Conservation (phyloP, 257 asterid species). For the Capsicum chinense region DNA sequence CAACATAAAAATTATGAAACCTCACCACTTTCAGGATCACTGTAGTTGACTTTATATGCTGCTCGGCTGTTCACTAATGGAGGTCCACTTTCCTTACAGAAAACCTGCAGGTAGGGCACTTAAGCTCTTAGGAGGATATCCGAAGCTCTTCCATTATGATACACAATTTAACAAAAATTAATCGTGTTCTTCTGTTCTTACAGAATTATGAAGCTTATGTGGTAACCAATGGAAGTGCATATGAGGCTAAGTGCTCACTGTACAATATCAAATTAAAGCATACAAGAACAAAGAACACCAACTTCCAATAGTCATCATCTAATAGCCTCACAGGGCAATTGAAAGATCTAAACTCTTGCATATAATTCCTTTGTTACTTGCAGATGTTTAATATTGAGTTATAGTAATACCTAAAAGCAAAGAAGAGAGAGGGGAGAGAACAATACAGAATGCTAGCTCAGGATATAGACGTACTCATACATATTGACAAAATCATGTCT, state of each 20-base stretch:
- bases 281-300: neutral
- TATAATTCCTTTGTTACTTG: neutral
- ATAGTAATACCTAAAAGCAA: neutral
- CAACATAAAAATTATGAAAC: neutral
- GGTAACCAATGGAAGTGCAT: neutral
- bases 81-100: conserved; percentile 53
- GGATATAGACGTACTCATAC: neutral
- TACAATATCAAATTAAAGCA: neutral
- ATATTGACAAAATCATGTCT: neutral
- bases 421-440: neutral
- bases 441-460: neutral
- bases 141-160: conserved; percentile 6
- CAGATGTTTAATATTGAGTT: neutral
- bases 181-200: neutral
- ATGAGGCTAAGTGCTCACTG: neutral
- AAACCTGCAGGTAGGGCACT: conserved; percentile 54
- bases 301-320: neutral
- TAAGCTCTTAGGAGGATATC: conserved; percentile 26
- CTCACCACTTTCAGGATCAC: conserved; percentile 56
- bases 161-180: neutral
- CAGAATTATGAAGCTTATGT: neutral
- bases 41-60: conserved; percentile 46
- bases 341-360: neutral
- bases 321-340: neutral
- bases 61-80: conserved; percentile 36